phyloP scores from a whole-genome alignment of 805 yeast species.

The Wickerhamiella alocasiicola region DNA sequence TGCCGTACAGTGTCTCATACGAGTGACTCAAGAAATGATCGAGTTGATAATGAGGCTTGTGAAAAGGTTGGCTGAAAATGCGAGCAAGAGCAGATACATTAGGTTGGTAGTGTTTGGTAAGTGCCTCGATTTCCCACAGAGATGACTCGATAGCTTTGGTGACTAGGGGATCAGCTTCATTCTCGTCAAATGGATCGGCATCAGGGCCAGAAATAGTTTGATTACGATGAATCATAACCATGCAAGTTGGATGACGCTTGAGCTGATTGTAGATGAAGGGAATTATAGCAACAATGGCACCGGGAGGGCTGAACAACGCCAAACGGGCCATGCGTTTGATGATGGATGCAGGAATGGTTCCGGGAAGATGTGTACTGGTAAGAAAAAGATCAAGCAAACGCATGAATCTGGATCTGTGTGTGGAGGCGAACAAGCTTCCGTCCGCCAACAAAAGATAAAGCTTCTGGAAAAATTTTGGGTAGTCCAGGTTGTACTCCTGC shows the following conservation, averaged over 20 bases:
- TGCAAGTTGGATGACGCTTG: conserved; percentile 88
- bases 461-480: conserved; percentile 78
- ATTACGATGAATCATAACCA: conserved; percentile 62
- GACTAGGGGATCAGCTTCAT: conserved; percentile 60
- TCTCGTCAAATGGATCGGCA: conserved; percentile 55
- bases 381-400: conserved; percentile 76
- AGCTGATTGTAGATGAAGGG: conserved; percentile 87
- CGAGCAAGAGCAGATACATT: conserved; percentile 86
- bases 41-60: conserved; percentile 72
- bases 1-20: conserved; percentile 51
- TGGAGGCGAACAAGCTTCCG: conserved; percentile 59
- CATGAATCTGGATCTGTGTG: conserved; percentile 76
- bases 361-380: conserved; percentile 76
- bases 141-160: conserved; percentile 77
- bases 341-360: conserved; percentile 75
- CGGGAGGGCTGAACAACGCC: conserved; percentile 66
- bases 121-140: conserved; percentile 78
- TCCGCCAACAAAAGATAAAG: conserved; percentile 63
- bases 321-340: conserved; percentile 71
- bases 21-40: conserved; percentile 94
- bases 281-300: conserved; percentile 73
- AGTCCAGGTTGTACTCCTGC: conserved; percentile 71
- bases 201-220: conserved; percentile 24
- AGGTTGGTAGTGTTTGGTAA: conserved; percentile 83
- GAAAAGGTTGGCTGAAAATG: conserved; percentile 75